These are phyloP conservation scores for Fusarium bulbicola DNA, from an alignment of 2,329 filamentous ascomycete genomes.

Conservation along the genomic window DNA sequence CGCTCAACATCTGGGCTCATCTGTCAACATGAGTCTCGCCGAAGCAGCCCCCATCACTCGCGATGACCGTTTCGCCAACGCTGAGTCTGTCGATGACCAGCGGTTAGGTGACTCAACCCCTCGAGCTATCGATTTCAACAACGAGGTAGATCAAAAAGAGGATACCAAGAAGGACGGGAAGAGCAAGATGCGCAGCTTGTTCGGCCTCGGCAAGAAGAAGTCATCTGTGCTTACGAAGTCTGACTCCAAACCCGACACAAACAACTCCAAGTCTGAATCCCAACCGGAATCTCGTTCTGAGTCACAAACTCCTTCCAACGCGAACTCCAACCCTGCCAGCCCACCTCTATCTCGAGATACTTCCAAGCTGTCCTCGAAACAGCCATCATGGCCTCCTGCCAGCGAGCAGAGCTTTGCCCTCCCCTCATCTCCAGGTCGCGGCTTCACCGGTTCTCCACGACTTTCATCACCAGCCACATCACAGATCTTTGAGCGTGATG, in stretches of 20 bases:
- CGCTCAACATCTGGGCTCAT: neutral
- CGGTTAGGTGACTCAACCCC: conserved; percentile 46
- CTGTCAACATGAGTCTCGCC: conserved; percentile 44
- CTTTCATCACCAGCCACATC: conserved; percentile 80
- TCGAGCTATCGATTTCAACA: conserved; percentile 57
- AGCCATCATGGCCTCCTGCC: conserved; percentile 54
- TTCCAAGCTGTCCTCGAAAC: conserved; percentile 51
- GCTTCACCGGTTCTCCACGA: conserved; percentile 75
- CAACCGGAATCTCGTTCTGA: conserved; percentile 26
- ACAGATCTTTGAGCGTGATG: conserved; percentile 93
- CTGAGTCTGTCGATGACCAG: conserved; percentile 40
- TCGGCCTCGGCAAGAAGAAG: conserved; percentile 71
- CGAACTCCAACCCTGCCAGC: conserved; percentile 46
- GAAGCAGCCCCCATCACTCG: conserved; percentile 37
- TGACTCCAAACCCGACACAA: conserved; percentile 16
- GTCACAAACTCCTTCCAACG: conserved; percentile 48
- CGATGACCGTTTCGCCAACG: conserved; percentile 29
- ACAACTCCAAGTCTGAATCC: conserved; percentile 24
- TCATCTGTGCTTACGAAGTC: conserved; percentile 32
- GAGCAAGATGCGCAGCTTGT: conserved; percentile 66
- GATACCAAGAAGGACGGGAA: conserved; percentile 38
- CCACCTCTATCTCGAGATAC: conserved; percentile 47
- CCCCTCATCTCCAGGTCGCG: conserved; percentile 72
- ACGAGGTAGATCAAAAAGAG: conserved; percentile 19
- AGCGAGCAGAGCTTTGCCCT: conserved; percentile 56